phyloP scores from a whole-genome alignment of 768 basidiomycete genomes.

The Megacollybia marginata region DNA sequence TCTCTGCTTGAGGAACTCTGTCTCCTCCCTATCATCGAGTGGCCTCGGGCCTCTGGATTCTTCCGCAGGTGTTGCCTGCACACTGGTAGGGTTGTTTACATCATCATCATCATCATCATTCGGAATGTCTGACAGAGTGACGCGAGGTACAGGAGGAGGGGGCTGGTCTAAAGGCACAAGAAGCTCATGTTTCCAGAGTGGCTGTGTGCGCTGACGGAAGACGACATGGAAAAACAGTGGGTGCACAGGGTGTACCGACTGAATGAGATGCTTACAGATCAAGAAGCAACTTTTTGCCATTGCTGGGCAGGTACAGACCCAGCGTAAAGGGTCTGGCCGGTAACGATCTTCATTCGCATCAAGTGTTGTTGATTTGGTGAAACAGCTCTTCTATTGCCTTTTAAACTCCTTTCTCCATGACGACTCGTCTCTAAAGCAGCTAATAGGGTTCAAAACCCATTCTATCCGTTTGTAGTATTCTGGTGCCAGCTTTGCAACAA shows the following conservation, averaged over 20 bases:
- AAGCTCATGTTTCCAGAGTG: not conserved
- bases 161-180: slow-evolving; percentile 18
- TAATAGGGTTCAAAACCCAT: slow-evolving; percentile 1
- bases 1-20: not conserved
- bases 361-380: not conserved
- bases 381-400: slow-evolving; percentile 3
- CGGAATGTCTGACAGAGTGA: not conserved
- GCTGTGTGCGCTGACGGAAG: not conserved
- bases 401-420: slow-evolving; percentile 1
- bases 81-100: not conserved
- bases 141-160: not conserved
- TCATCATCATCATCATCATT: not conserved
- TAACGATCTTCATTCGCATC: not conserved
- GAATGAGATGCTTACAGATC: slow-evolving; percentile 17
- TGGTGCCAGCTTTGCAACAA: slow-evolving; percentile 7
- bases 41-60: too few species aligned
- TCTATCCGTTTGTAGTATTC: slow-evolving; percentile 1
- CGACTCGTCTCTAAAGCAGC: not conserved
- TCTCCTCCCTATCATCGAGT: not conserved
- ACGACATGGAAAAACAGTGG: not conserved
- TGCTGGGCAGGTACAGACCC: slow-evolving; percentile 12
- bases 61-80: not conserved
- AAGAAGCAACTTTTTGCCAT: slow-evolving; percentile 10
- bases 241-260: slow-evolving; percentile 7
- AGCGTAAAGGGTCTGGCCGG: not conserved